These are phyloP conservation scores for Leccinum fibrillosum DNA, from an alignment of 768 basidiomycete species.

Conservation along the genomic window DNA sequence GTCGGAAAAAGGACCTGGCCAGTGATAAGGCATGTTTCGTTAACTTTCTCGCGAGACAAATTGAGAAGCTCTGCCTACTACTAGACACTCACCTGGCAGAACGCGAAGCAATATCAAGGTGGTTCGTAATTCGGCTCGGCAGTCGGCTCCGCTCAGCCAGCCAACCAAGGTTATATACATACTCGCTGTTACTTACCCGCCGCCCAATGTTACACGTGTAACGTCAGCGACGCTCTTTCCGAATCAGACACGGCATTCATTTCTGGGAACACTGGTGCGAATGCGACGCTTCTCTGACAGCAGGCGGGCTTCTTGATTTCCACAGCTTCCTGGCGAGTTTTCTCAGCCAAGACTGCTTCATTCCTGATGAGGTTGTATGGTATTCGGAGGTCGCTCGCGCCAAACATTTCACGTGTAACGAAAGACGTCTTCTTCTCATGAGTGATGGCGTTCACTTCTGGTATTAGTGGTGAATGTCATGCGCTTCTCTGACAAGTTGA, in stretches of 20 bases:
- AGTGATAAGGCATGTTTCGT: slow-evolving; percentile 1
- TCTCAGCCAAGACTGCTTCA: neutral
- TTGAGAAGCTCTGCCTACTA: slow-evolving; percentile 2
- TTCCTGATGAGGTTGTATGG: neutral
- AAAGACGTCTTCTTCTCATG: slow-evolving; percentile 1
- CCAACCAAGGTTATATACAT: neutral
- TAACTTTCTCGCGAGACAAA: neutral
- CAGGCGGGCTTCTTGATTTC: neutral
- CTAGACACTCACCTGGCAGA: no score
- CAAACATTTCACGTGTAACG: slow-evolving; percentile 31
- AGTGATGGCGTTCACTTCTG: neutral
- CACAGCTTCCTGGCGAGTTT: neutral
- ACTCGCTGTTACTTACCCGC: neutral
- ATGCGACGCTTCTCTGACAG: neutral
- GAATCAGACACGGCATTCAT: neutral
- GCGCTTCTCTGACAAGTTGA: neutral
- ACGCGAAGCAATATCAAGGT: neutral
- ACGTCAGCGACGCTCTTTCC: slow-evolving; percentile 16
- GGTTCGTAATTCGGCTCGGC: neutral
- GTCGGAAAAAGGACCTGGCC: neutral
- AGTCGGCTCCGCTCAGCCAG: slow-evolving; percentile 14
- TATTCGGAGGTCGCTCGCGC: slow-evolving; percentile 4
- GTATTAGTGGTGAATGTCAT: slow-evolving; percentile 2
- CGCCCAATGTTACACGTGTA: slow-evolving; percentile 30
- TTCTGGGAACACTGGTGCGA: slow-evolving; percentile 1